Conservation (phyloP, 495 filamentous ascomycete species). For the Talaromyces stipitatus region DNA sequence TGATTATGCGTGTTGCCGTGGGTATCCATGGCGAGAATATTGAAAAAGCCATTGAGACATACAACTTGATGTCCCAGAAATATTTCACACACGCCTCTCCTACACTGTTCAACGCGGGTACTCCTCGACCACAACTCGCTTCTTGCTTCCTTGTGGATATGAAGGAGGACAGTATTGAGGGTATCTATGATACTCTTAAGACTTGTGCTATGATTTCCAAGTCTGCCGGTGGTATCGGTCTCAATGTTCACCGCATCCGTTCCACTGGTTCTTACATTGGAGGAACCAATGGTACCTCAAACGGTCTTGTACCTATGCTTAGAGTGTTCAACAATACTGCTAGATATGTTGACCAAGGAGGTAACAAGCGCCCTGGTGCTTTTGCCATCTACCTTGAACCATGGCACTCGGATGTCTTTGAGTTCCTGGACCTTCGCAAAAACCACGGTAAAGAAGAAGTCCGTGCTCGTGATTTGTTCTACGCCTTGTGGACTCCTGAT, state of each 20-base stretch:
- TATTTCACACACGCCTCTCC: slow-evolving; percentile 97
- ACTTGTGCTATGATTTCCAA: slow-evolving; percentile 99
- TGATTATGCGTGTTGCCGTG: slow-evolving; percentile 98
- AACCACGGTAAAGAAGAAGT: slow-evolving; percentile 99
- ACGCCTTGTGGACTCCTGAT: slow-evolving; percentile 96
- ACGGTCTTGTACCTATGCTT: slow-evolving; percentile 96
- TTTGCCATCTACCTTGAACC: slow-evolving; percentile 99
- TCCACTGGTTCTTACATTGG: slow-evolving; percentile 95
- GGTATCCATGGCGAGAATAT: slow-evolving; percentile 94
- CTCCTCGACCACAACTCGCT: slow-evolving; percentile 83
- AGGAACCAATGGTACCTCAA: slow-evolving; percentile 95
- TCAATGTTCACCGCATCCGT: slow-evolving; percentile 93
- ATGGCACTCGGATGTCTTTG: slow-evolving; percentile 96
- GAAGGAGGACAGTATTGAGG: slow-evolving; percentile 98
- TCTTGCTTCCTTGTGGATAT: slow-evolving; percentile 98
- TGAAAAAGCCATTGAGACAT: slow-evolving; percentile 91
- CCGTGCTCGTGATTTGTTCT: slow-evolving; percentile 94
- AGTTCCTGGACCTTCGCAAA: slow-evolving; percentile 95
- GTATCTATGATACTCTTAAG: slow-evolving; percentile 98
- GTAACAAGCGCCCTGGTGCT: slow-evolving; percentile 97
- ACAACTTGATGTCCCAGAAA: slow-evolving; percentile 96
- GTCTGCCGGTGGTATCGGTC: slow-evolving; percentile 93
- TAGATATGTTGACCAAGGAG: slow-evolving; percentile 96
- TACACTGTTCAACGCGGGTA: slow-evolving; percentile 96
- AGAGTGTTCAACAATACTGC: slow-evolving; percentile 99